phyloP scores from a whole-genome alignment of 108 stramenopile species.

The Nannochloropsis gaditana region DNA sequence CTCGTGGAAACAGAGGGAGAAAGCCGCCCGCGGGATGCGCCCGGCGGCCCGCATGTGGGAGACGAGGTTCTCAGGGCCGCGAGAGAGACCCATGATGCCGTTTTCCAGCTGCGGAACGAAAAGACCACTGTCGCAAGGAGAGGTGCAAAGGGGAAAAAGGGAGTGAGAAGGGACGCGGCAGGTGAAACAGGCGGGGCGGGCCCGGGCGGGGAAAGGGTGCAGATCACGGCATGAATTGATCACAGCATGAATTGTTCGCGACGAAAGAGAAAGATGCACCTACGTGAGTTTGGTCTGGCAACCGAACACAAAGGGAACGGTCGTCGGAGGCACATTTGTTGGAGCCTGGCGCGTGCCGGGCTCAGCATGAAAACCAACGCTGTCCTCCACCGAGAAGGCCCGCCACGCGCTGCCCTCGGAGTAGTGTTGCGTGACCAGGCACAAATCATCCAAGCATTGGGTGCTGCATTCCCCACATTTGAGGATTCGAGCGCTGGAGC shows the following conservation, averaged over 20 bases:
- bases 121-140: background rate
- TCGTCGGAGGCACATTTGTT: background rate
- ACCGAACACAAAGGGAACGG: background rate
- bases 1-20: background rate
- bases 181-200: background rate
- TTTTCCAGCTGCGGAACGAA: background rate
- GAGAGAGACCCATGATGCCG: conserved; percentile 17
- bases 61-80: background rate
- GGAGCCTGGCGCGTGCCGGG: too few species aligned
- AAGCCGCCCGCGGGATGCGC: background rate
- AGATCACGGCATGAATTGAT: too few species aligned
- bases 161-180: background rate
- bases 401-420: background rate
- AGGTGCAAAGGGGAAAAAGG: background rate
- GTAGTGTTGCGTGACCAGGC: background rate
- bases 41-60: background rate
- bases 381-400: background rate
- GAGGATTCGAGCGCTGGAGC: background rate
- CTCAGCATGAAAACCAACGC: background rate
- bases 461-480: background rate
- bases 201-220: too few species aligned
- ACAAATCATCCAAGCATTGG: background rate
- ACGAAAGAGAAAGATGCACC: background rate
- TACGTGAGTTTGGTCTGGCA: conserved; percentile 19
- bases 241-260: background rate